Conservation (phyloP, 164 flowering plant species). For the Brasenia schreberi region DNA sequence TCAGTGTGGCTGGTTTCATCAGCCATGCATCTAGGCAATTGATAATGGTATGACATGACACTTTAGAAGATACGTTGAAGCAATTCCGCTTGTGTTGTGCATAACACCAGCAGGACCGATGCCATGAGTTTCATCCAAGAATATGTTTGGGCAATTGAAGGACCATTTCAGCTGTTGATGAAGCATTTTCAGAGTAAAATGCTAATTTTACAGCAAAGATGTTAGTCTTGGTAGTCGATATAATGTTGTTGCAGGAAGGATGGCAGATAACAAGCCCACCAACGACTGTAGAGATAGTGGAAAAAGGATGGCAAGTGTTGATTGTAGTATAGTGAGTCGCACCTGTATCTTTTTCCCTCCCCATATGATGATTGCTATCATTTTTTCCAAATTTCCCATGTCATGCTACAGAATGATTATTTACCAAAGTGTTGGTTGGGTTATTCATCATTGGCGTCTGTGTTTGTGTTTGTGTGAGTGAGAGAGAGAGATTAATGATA, state of each 20-base stretch:
- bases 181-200: neutral
- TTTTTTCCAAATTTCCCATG: neutral
- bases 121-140: neutral
- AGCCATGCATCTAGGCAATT: neutral
- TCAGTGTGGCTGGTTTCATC: neutral
- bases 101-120: neutral
- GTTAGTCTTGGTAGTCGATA: neutral
- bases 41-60: neutral
- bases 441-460: no score
- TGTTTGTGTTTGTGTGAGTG: no score
- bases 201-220: neutral
- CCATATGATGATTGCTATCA: neutral
- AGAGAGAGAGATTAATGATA: no score
- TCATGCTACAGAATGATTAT: neutral
- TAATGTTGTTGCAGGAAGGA: neutral
- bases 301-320: neutral
- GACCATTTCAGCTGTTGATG: neutral
- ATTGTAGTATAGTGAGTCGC: neutral
- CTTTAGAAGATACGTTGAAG: neutral
- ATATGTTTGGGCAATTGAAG: neutral
- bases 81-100: neutral
- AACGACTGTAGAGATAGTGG: neutral
- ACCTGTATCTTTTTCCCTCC: neutral
- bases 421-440: neutral
- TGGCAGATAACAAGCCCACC: neutral